Percentiles rank a stretch among this genome's conserved stretches.
Conservation (phyloP, 1,284 basidiomycete genomes). For the Cutaneotrichosporon mucoides region DNA sequence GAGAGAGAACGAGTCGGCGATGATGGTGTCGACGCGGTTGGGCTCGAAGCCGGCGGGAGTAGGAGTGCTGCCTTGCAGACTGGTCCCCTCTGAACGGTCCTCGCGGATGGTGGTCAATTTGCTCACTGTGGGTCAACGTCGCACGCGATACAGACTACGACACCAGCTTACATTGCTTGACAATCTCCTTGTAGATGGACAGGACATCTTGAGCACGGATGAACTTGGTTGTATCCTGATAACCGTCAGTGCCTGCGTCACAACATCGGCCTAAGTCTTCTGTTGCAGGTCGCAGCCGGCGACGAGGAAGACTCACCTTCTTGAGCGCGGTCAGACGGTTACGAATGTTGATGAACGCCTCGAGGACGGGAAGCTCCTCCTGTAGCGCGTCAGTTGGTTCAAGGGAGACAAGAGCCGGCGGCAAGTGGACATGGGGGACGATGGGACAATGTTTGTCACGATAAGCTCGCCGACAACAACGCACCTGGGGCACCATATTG, state of each 20-base stretch:
- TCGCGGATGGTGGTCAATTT: conserved; percentile 88
- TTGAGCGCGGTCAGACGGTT: conserved; percentile 63
- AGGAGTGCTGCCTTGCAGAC: conserved; percentile 11
- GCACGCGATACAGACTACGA: background rate
- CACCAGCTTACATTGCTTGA: conserved; percentile 73
- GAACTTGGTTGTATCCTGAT: conserved; percentile 72
- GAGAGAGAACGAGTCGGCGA: conserved; percentile 88
- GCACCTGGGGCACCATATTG: conserved; percentile 47
- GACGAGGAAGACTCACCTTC: conserved; percentile 48
- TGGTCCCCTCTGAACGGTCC: conserved; percentile 28
- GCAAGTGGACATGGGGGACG: background rate
- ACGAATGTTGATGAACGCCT: conserved; percentile 90
- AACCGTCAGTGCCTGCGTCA: background rate
- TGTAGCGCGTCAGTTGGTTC: conserved; percentile 15
- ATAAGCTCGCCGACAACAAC: conserved; percentile 2
- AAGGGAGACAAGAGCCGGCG: no score
- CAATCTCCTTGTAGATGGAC: conserved; percentile 84
- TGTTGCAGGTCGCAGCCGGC: background rate
- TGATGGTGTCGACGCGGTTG: conserved; percentile 85
- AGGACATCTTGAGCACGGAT: conserved; percentile 92
- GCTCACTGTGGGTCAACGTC: conserved; percentile 61
- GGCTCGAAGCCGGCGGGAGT: conserved; percentile 53
- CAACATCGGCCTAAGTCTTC: no score
- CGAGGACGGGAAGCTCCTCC: conserved; percentile 82
- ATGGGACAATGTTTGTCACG: no score